These are phyloP conservation scores for Parasitella parasitica DNA, from an alignment of 371 early-diverging fungal species.

Conservation along the genomic window DNA sequence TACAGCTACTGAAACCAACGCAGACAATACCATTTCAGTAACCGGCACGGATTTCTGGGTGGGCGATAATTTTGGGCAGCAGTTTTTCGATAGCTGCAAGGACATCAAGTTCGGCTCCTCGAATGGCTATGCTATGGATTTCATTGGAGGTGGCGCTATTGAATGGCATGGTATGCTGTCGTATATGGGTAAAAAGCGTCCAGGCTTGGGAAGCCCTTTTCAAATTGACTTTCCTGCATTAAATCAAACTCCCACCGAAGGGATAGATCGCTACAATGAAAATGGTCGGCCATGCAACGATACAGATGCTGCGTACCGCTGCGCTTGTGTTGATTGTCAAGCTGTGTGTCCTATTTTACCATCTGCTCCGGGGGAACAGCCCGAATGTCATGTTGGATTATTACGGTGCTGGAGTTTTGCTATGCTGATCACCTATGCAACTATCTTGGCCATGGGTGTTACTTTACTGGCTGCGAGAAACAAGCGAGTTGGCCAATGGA, in stretches of 20 bases:
- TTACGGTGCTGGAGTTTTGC: conserved; percentile 64
- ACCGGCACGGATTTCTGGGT: conserved; percentile 62
- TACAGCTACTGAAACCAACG: conserved; percentile 32
- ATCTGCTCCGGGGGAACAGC: conserved; percentile 49
- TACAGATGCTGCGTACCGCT: conserved; percentile 56
- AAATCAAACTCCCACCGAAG: conserved; percentile 21
- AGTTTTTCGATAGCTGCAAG: conserved; percentile 74
- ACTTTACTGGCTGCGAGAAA: conserved; percentile 28
- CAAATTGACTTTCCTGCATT: conserved; percentile 66
- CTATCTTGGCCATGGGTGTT: conserved; percentile 34
- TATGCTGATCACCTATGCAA: conserved; percentile 50
- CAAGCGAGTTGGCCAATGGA: conserved; percentile 9
- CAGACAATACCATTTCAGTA: conserved; percentile 33
- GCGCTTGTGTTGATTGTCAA: conserved; percentile 76
- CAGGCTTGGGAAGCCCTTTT: conserved; percentile 67
- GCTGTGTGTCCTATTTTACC: conserved; percentile 59
- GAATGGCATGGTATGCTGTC: conserved; percentile 66
- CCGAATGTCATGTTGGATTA: conserved; percentile 51
- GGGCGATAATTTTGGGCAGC: conserved; percentile 55
- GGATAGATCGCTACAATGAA: conserved; percentile 37
- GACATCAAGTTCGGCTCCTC: conserved; percentile 72
- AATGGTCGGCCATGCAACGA: conserved; percentile 60
- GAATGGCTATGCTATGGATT: conserved; percentile 74
- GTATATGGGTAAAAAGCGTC: conserved; percentile 66
- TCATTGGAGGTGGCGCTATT: conserved; percentile 75